Conservation (phyloP, 2,329 filamentous ascomycete species). For the Mycosphaerelloides madeirae region DNA sequence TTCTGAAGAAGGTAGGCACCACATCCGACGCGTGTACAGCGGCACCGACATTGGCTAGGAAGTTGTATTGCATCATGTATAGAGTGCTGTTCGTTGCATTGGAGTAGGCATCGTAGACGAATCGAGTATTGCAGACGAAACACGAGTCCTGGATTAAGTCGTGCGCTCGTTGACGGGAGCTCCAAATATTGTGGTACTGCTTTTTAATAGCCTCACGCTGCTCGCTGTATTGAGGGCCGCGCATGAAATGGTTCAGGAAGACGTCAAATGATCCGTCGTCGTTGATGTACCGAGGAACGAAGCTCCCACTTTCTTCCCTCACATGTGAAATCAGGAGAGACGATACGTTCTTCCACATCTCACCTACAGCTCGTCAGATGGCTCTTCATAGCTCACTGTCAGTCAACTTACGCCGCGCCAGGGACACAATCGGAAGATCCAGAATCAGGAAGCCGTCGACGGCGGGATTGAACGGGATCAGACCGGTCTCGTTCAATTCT, state of each 20-base stretch:
- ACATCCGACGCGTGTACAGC: conserved; percentile 2
- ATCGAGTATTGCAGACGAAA: conserved; percentile 2
- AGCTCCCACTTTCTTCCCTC: conserved; percentile 1
- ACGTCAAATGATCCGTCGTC: background rate
- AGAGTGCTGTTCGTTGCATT: background rate
- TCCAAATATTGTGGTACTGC: background rate
- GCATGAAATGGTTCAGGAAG: conserved; percentile 2
- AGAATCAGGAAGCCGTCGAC: too few species aligned
- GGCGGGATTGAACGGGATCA: too few species aligned
- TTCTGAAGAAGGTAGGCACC: conserved; percentile 2
- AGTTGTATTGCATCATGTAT: conserved; percentile 6
- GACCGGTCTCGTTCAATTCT: too few species aligned
- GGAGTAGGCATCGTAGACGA: conserved; percentile 2
- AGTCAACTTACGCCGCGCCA: too few species aligned
- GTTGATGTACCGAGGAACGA: conserved; percentile 3
- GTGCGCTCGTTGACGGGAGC: background rate
- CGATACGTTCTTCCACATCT: conserved; percentile 1
- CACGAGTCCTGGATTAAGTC: conserved; percentile 1
- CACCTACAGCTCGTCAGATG: background rate
- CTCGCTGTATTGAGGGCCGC: background rate
- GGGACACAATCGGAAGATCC: too few species aligned
- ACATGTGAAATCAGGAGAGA: conserved; percentile 1
- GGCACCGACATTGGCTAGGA: background rate
- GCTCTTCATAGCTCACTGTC: too few species aligned
- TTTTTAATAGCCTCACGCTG: background rate